Base-by-base conservation (phyloP, 352 stramenopile species). In the Peronosclerospora sorghi region DNA sequence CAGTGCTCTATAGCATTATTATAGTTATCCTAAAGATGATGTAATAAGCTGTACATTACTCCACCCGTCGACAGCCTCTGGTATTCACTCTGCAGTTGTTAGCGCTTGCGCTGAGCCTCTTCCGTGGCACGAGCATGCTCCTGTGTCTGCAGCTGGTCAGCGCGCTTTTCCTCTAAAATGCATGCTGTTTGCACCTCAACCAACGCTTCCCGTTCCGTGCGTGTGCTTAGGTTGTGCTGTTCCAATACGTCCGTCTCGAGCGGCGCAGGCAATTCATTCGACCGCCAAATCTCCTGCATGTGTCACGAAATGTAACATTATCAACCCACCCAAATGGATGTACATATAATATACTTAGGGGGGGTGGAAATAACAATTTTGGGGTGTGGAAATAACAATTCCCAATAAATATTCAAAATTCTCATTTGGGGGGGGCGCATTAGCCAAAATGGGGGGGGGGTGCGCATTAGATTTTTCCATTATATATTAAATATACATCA, bases 221-320 rank as follows among this genome's bases (percentile, higher is more conserved):
- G 67, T 32, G 63, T 69, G 42, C 45, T 67, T 19, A 75, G 45
- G 19, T 75, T 78, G 27, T 44, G 49, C 51, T 72, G 59, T 28
- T 69, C 48, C 18, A 78, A 46, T 47, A 51, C 26, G 13, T 78
- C 64, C 23, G 59, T 73, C 42, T 68, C 61, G 30, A 78, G 54
- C 50, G 51, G 44, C 15, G 48, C 18, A 14, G 47, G 41, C 39
- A n/a, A n/a, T n/a, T n/a, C n/a, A n/a, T n/a, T n/a, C n/a, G n/a
- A n/a, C n/a, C n/a, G n/a, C n/a, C n/a, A n/a, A n/a, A n/a, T n/a
- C n/a, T n/a, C n/a, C n/a, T n/a, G 3, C 21, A 26, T 26, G 21
- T 3, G n/a, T n/a, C n/a, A 26, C 21, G 21, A 26, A 26, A 26
- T 26, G 21, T 26, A 26, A 26, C 21, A 26, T 26, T 26, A 26